A percentile compares a stretch with the other conserved stretches of the same genome.
phyloP scores from a whole-genome alignment of 2,329 filamentous ascomycete species.

The Dothideomycetes sp. region DNA sequence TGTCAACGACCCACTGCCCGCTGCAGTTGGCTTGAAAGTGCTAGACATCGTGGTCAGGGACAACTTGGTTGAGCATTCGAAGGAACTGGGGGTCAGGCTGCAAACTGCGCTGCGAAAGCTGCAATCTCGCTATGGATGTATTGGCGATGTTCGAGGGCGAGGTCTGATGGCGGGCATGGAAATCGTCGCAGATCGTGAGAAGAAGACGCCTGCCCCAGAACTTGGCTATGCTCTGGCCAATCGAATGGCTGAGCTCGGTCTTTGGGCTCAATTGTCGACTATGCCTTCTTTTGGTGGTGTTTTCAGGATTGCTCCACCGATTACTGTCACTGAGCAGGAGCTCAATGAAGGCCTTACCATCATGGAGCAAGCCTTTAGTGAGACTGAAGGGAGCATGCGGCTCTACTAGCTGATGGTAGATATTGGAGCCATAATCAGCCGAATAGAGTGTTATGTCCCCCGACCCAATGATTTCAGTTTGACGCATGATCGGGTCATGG shows the following conservation, averaged over 20 bases:
- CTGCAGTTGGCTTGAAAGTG: slow-evolving; percentile 19
- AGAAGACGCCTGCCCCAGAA: slow-evolving; percentile 15
- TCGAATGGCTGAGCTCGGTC: slow-evolving; percentile 15
- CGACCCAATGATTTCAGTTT: too few relatives aligned
- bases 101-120: slow-evolving; percentile 14
- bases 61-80: slow-evolving; percentile 13
- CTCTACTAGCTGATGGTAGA: too few relatives aligned
- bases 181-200: slow-evolving; percentile 16
- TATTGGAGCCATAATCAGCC: too few relatives aligned
- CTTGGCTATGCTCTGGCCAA: slow-evolving; percentile 15
- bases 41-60: slow-evolving; percentile 21
- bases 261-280: slow-evolving; percentile 17
- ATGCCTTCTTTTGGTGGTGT: slow-evolving; percentile 19
- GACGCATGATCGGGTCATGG: too few relatives aligned
- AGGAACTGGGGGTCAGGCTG: slow-evolving; percentile 13
- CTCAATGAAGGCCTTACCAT: slow-evolving; percentile 40
- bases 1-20: slow-evolving; percentile 20
- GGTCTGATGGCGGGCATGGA: slow-evolving; percentile 21
- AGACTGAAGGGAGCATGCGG: too few relatives aligned
- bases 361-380: slow-evolving; percentile 48
- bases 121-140: slow-evolving; percentile 17
- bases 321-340: slow-evolving; percentile 18
- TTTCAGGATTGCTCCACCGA: slow-evolving; percentile 19
- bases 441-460: too few relatives aligned
- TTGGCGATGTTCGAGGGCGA: slow-evolving; percentile 21